Conservation (phyloP, 2,329 filamentous ascomycete species). For the Aspergillus clavatus region DNA sequence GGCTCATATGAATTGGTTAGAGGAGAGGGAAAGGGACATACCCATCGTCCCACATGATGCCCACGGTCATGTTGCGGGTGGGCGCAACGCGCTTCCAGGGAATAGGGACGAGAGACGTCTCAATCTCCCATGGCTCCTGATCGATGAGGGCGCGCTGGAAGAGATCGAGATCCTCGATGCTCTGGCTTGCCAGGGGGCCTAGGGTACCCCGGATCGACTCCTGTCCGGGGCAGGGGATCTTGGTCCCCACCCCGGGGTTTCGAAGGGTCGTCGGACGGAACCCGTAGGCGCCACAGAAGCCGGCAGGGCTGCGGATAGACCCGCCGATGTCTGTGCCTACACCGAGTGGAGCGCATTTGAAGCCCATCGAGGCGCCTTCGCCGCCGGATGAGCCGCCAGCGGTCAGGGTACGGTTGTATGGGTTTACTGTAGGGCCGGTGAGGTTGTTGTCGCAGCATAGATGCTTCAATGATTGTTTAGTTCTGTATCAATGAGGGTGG, state of each 20-base stretch:
- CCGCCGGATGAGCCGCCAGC: slow-evolving; percentile 44
- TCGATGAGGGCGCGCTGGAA: slow-evolving; percentile 39
- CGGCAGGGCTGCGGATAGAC: slow-evolving; percentile 43
- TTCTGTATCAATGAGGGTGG: background rate
- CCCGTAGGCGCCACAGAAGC: slow-evolving; percentile 43
- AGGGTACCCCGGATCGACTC: slow-evolving; percentile 36
- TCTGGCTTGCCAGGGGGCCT: slow-evolving; percentile 25
- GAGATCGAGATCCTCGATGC: slow-evolving; percentile 31
- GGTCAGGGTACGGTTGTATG: slow-evolving; percentile 36
- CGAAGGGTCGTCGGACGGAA: slow-evolving; percentile 38
- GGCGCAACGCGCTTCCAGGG: slow-evolving; percentile 35
- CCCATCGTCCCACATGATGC: slow-evolving; percentile 61
- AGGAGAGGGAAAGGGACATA: slow-evolving; percentile 6
- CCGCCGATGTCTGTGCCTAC: slow-evolving; percentile 48
- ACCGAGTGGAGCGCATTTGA: slow-evolving; percentile 40
- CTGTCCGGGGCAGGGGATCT: slow-evolving; percentile 28
- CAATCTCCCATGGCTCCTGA: slow-evolving; percentile 40
- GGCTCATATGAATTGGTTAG: too few species aligned
- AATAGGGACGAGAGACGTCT: slow-evolving; percentile 38
- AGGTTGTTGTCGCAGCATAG: slow-evolving; percentile 40
- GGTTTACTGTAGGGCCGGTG: slow-evolving; percentile 39
- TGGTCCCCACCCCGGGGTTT: slow-evolving; percentile 28
- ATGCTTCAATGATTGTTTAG: slow-evolving; percentile 19
- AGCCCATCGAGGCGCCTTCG: slow-evolving; percentile 41
- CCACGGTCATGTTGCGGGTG: slow-evolving; percentile 40